These are phyloP conservation scores for Boletus vinaceobasis DNA, from an alignment of 768 basidiomycete species.

Conservation along the genomic window DNA sequence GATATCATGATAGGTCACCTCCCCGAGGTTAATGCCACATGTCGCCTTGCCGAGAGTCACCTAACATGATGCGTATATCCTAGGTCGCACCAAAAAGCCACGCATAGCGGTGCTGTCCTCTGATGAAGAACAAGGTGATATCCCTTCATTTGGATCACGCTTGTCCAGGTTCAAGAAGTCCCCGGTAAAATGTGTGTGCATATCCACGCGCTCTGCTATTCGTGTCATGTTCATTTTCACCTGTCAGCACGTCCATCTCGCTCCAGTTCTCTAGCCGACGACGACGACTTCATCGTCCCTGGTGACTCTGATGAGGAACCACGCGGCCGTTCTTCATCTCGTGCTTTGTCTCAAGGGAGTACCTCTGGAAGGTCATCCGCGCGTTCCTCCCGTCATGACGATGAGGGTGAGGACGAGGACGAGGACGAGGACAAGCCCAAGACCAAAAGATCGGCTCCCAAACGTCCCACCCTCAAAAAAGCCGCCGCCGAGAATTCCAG, in stretches of 20 bases:
- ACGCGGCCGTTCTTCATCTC: constrained; percentile 48
- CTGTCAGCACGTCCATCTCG: constrained; percentile 40
- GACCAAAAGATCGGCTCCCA: constrained; percentile 35
- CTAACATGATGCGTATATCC: constrained; percentile 8
- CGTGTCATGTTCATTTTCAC: constrained; percentile 6
- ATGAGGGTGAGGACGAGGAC: constrained; percentile 37
- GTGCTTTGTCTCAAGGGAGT: constrained; percentile 42
- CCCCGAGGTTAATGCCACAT: constrained; percentile 21
- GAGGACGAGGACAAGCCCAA: constrained; percentile 34
- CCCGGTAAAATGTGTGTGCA: constrained; percentile 47
- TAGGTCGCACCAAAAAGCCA: constrained; percentile 57
- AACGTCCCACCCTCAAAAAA: constrained; percentile 33
- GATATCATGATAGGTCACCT: constrained; percentile 22
- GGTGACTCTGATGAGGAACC: constrained; percentile 60
- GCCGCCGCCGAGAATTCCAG: constrained; percentile 25
- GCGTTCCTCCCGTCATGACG: constrained; percentile 33
- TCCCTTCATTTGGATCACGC: constrained; percentile 51
- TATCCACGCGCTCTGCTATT: not conserved
- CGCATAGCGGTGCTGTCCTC: constrained; percentile 51
- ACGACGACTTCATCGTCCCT: constrained; percentile 70
- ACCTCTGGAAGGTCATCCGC: constrained; percentile 35
- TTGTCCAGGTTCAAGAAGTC: constrained; percentile 67
- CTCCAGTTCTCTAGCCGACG: constrained; percentile 47
- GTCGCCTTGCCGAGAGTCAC: not conserved
- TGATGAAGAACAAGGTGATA: constrained; percentile 44